phyloP scores from a whole-genome alignment of 352 stramenopile species.

The Blastocystis sp. region DNA sequence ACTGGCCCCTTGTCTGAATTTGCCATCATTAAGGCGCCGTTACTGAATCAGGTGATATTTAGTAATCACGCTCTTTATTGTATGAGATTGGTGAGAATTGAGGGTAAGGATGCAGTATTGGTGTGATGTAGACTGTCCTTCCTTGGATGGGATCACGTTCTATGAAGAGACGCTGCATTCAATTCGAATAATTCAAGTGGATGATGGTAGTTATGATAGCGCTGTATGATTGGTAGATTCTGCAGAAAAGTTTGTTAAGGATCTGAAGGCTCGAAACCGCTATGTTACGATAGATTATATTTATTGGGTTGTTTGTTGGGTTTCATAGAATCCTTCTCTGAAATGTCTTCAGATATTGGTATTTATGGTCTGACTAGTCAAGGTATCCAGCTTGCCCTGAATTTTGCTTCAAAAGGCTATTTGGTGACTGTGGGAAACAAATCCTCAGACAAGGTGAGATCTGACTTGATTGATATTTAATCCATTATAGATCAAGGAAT shows the following conservation, averaged over 20 bases:
- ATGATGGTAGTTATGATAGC: neutral
- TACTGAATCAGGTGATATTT: no score
- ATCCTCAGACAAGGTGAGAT: constrained; percentile 42
- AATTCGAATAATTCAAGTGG: neutral
- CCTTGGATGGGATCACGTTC: no score
- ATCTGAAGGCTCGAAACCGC: no score
- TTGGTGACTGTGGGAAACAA: constrained; percentile 47
- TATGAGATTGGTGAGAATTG: no score
- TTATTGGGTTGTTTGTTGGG: neutral
- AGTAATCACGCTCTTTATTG: no score
- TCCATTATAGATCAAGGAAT: constrained; percentile 32
- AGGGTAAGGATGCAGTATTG: no score
- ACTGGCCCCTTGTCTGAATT: no score
- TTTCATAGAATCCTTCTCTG: neutral
- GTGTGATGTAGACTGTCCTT: no score
- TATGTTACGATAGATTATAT: neutral
- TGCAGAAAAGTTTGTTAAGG: neutral
- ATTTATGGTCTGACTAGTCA: constrained; percentile 49
- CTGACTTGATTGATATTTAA: neutral
- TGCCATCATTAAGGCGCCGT: no score
- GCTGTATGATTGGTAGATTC: neutral
- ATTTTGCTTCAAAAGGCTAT: constrained; percentile 16
- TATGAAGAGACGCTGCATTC: neutral
- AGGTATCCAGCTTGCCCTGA: constrained; percentile 5
- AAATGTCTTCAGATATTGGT: constrained; percentile 60